Conservation (phyloP, 768 basidiomycete genomes). For the Botryobasidium botryosum region DNA sequence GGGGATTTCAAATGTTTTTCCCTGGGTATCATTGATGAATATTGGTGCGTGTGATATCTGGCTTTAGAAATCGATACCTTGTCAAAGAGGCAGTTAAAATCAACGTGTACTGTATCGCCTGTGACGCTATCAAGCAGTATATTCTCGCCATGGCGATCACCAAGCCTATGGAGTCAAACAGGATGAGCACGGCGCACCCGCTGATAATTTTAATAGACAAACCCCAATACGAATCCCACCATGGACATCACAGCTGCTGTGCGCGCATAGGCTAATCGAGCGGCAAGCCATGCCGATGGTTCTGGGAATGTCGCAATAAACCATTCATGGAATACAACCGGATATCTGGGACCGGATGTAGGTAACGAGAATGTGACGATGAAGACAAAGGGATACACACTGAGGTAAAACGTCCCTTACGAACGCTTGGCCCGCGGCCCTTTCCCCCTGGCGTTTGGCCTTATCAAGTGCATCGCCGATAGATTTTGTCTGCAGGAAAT, state of each 20-base stretch:
- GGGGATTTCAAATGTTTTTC: slow-evolving; percentile 69
- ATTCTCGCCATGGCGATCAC: slow-evolving; percentile 93
- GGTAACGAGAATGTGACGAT: neutral
- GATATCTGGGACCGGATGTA: slow-evolving; percentile 30
- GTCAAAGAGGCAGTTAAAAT: slow-evolving; percentile 96
- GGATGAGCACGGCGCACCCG: neutral
- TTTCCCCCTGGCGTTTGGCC: slow-evolving; percentile 34
- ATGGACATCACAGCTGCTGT: slow-evolving; percentile 97
- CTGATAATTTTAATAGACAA: slow-evolving; percentile 15
- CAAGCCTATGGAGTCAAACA: slow-evolving; percentile 39
- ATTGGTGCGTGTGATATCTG: neutral
- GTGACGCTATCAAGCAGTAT: slow-evolving; percentile 78
- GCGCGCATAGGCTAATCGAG: slow-evolving; percentile 69
- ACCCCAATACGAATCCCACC: slow-evolving; percentile 96
- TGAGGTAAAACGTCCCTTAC: neutral
- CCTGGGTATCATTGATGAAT: slow-evolving; percentile 25
- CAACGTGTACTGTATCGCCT: slow-evolving; percentile 89
- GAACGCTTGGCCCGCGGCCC: slow-evolving; percentile 37
- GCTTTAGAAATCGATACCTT: slow-evolving; percentile 34
- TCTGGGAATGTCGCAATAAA: slow-evolving; percentile 95
- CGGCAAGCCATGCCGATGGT: slow-evolving; percentile 83
- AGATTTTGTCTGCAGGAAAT: slow-evolving; percentile 24
- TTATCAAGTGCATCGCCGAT: slow-evolving; percentile 30
- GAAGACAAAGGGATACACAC: neutral
- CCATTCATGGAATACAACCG: slow-evolving; percentile 92